phyloP scores from a whole-genome alignment of 306 rosid species.

The Vigna unguiculata region DNA sequence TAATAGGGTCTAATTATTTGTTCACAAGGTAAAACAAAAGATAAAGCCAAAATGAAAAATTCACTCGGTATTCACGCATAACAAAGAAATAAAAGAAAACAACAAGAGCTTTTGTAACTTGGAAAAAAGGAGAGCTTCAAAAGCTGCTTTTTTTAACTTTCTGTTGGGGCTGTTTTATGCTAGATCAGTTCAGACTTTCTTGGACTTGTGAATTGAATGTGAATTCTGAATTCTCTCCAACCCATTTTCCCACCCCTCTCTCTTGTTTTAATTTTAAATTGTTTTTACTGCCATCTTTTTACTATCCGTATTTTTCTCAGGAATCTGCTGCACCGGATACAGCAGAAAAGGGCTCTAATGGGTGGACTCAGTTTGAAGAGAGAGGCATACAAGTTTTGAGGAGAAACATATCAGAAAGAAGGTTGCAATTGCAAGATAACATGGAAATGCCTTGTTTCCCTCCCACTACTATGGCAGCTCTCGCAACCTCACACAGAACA shows the following conservation, averaged over 20 bases:
- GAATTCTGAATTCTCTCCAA: constrained; percentile 23
- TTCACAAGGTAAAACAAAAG: constrained; percentile 22
- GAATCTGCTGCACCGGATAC: constrained; percentile 56
- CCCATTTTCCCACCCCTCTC: background rate
- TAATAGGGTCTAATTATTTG: constrained; percentile 22
- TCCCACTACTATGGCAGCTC: constrained; percentile 30
- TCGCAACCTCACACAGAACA: constrained; percentile 42
- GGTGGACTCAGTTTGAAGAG: constrained; percentile 44
- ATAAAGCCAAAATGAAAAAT: background rate
- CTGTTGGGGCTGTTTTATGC: constrained; percentile 54
- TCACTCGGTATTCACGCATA: background rate
- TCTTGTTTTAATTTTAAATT: background rate
- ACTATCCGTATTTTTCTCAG: constrained; percentile 52
- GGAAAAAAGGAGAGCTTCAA: constrained; percentile 49
- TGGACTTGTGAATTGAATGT: constrained; percentile 43
- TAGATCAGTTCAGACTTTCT: constrained; percentile 37
- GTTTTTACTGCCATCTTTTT: constrained; percentile 37
- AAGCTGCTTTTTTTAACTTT: constrained; percentile 52
- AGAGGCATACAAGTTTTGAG: constrained; percentile 45
- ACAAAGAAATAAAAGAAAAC: constrained; percentile 30
- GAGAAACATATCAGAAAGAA: constrained; percentile 34
- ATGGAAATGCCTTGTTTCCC: constrained; percentile 43
- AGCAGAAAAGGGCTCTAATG: constrained; percentile 48
- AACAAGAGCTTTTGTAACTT: constrained; percentile 45
- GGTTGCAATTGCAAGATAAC: constrained; percentile 45